Evolutionary conservation across 495 filamentous ascomycete species (phyloP).

Genomic region (Hypoxylon lienhwacheense): DNA sequence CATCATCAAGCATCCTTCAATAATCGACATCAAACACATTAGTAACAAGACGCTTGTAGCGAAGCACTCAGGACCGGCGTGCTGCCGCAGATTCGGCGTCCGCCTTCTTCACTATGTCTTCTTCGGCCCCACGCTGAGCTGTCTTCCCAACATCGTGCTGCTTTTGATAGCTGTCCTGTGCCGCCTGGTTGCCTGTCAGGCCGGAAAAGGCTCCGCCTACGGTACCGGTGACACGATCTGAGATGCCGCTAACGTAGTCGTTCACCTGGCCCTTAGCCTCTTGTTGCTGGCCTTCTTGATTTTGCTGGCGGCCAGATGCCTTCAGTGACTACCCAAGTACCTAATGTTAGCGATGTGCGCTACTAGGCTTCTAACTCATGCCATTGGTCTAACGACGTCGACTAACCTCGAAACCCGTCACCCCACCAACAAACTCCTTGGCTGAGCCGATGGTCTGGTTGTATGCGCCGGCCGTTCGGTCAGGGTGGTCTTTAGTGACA

Average conservation of each 20-base stretch:
- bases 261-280: slow-evolving; percentile 83
- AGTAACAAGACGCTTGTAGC: not conserved
- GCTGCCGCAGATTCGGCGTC: slow-evolving; percentile 42
- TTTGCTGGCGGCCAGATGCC: slow-evolving; percentile 73
- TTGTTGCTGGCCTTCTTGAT: slow-evolving; percentile 73
- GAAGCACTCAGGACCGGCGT: slow-evolving; percentile 5
- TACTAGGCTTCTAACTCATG: not conserved
- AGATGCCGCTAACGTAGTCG: slow-evolving; percentile 71
- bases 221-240: slow-evolving; percentile 71
- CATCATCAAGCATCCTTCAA: slow-evolving; percentile 2
- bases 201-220: slow-evolving; percentile 69
- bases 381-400: not conserved
- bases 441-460: slow-evolving; percentile 84
- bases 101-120: slow-evolving; percentile 73
- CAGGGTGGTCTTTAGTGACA: slow-evolving; percentile 68
- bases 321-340: slow-evolving; percentile 58
- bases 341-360: not conserved
- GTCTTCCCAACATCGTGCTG: slow-evolving; percentile 88
- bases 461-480: slow-evolving; percentile 72
- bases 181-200: slow-evolving; percentile 67
- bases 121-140: slow-evolving; percentile 79
- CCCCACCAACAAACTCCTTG: slow-evolving; percentile 79
- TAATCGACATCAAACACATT: not conserved
- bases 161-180: slow-evolving; percentile 61
- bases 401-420: slow-evolving; percentile 70